These are phyloP conservation scores for Parmelia sp. DNA, from an alignment of 495 filamentous ascomycete genomes.

Conservation along the genomic window DNA sequence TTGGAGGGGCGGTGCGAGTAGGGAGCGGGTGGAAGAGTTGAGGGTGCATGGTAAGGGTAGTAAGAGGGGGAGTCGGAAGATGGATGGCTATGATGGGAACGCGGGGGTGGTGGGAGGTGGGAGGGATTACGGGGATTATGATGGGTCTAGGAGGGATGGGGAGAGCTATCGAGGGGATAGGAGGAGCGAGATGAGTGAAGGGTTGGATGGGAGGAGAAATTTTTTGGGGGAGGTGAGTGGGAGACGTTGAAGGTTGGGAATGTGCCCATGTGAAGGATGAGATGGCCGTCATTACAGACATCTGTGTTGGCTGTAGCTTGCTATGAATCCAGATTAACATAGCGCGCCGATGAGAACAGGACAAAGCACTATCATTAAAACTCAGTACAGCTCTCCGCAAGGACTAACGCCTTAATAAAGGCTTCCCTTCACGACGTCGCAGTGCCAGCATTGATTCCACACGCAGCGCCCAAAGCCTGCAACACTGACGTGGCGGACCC, in stretches of 20 bases:
- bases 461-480: conserved; percentile 17
- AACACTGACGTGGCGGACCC: conserved; percentile 20
- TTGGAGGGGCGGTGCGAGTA: conserved; percentile 29
- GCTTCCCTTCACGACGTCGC: not conserved
- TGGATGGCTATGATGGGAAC: not conserved
- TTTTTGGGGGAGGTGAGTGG: conserved; percentile 15
- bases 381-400: not conserved
- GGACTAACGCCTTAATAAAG: not conserved
- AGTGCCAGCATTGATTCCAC: conserved; percentile 1
- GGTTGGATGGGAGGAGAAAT: not conserved
- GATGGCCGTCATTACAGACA: not conserved
- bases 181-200: conserved; percentile 5
- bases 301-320: not conserved
- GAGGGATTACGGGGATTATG: not conserved
- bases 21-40: conserved; percentile 21
- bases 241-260: not conserved
- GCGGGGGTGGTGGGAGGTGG: not conserved
- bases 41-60: conserved; percentile 17
- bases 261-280: not conserved
- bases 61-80: conserved; percentile 20
- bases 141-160: not conserved
- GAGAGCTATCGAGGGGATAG: not conserved
- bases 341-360: not conserved
- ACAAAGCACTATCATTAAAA: not conserved
- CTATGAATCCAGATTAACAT: not conserved